Base-by-base conservation (phyloP, 306 rosid genomes). In the Inga laurina region DNA sequence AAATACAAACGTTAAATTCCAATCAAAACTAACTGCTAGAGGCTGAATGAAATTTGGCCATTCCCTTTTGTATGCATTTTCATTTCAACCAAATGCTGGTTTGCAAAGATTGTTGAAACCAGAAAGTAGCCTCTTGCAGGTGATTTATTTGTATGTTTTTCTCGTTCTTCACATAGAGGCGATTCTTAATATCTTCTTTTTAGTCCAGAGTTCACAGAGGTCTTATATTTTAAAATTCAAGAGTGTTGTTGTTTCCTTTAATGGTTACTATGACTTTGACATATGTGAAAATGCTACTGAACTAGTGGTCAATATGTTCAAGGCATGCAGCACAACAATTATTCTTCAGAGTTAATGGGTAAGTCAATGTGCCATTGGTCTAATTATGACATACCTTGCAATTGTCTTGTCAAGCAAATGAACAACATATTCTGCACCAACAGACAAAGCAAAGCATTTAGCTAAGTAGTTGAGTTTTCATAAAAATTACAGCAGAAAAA, bases 371-470 rank as follows among this genome's bases (percentile, higher is more conserved):
- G 64, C 44, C 66, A 51, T 10, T 48, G 75, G 75, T 85, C 75
- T 84, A 52, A 78, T 75, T n/a, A 82, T 51, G 54, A 18, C 61
- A 76, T 90, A 93, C 99, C 99, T 96, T 41, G 94, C 93, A 82
- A 96, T 83, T 59, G 91, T 85, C 87, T 93, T 96, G 92, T 96
- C 98, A 46, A 92, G 91, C 34, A 91, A 7, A 85, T 92, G 75
- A 82, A 83, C 90, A 78, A 93, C 91, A 67, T 82, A 96, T 87
- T 93, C 99, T 96, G 94, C 89, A 92, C 66, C 80, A 79, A 78
- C 16, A 72, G 48, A 79, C 41, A 81, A 79, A 84, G 77, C 30
- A 82, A 70, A 78, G 52, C 37, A 80, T 41, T 81, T 79, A 79
- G 62, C 48, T 14, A 62, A 48, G 78, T 11, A n/a, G 22, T 59